Base-by-base conservation (phyloP, 2,329 filamentous ascomycete species). In the Keithomyces neogunnii region DNA sequence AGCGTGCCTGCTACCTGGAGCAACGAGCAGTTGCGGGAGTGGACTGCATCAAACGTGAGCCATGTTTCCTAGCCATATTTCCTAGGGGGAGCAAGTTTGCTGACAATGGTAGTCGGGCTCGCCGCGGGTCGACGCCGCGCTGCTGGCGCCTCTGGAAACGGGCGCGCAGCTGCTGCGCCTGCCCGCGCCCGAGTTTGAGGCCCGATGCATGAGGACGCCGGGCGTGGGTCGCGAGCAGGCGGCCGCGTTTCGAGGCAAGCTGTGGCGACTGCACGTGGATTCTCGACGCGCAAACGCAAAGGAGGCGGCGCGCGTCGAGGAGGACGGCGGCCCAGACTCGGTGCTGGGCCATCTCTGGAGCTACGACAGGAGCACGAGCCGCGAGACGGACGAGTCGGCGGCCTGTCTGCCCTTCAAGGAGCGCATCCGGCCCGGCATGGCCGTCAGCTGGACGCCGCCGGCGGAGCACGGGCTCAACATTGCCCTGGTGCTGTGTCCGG, bases 251-350 rank as follows among this genome's bases (percentile, higher is more conserved):
- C 65, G 68, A 11, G 53, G 61, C 28, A 75, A 74, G 52, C 58
- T 75, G 1, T 74, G 71, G 72, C 60, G 62, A 19, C 51, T 72
- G 39, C 71, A 74, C 45, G 58, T 73, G 8, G 71, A 74, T 51
- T 70, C 69, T 1, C 62, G 63, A 31, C 58, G 50, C 33, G 40
- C 10, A 3, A 43, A 26, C 29, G 26, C 3, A 43, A 51, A 13
- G 19, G n/a, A 52, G 49, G 6, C 39, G 35, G 50, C 7, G 43
- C 51, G 19, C 19, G 19, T 19, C 19, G 51, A 50, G 2, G 45
- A 47, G 36, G 10, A 28, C 46, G 33, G 31, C 46, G 6, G 42
- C 50, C 51, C 30, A 50, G 29, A 47, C 48, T 2, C 33, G 11
- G 33, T 35, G 33, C 33, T 35, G 11, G 33, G 33, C 6, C 33